Conservation (phyloP, 768 basidiomycete genomes). For the Suillus sp. region DNA sequence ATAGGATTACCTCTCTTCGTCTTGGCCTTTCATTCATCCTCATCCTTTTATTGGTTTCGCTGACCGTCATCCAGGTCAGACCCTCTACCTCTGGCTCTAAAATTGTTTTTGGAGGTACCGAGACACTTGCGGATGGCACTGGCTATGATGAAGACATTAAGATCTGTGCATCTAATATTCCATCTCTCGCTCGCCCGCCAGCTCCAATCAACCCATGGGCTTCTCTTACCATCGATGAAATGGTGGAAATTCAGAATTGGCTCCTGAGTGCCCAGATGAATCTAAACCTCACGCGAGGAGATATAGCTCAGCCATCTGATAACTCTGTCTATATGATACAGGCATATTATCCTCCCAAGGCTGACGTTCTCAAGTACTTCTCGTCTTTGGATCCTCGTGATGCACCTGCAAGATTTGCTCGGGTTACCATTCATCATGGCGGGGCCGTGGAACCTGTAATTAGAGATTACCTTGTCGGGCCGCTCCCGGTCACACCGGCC, state of each 20-base stretch:
- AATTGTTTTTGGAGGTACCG: neutral
- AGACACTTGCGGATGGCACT: neutral
- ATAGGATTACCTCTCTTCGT: slow-evolving; percentile 15
- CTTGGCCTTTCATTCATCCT: slow-evolving; percentile 16
- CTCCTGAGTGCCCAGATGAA: slow-evolving; percentile 40
- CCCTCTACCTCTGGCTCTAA: slow-evolving; percentile 9
- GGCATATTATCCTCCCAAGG: slow-evolving; percentile 49
- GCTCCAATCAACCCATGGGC: slow-evolving; percentile 53
- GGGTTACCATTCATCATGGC: slow-evolving; percentile 54
- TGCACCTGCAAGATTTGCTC: slow-evolving; percentile 44
- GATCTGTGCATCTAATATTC: slow-evolving; percentile 38
- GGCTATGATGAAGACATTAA: slow-evolving; percentile 21
- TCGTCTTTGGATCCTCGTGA: slow-evolving; percentile 30
- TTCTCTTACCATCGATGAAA: slow-evolving; percentile 48
- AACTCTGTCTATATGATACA: slow-evolving; percentile 57
- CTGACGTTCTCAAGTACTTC: slow-evolving; percentile 48
- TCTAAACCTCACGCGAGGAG: slow-evolving; percentile 50
- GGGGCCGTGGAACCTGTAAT: slow-evolving; percentile 42
- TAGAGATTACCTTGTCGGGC: slow-evolving; percentile 59
- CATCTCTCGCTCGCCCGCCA: slow-evolving; percentile 41
- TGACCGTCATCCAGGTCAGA: slow-evolving; percentile 17
- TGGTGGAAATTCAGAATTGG: slow-evolving; percentile 46
- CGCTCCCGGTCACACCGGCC: slow-evolving; percentile 47
- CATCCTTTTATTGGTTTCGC: slow-evolving; percentile 17
- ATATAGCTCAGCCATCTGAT: slow-evolving; percentile 41